Evolutionary conservation across 2,329 filamentous ascomycete species (phyloP).

Genomic region (Drechslerella dactyloides): DNA sequence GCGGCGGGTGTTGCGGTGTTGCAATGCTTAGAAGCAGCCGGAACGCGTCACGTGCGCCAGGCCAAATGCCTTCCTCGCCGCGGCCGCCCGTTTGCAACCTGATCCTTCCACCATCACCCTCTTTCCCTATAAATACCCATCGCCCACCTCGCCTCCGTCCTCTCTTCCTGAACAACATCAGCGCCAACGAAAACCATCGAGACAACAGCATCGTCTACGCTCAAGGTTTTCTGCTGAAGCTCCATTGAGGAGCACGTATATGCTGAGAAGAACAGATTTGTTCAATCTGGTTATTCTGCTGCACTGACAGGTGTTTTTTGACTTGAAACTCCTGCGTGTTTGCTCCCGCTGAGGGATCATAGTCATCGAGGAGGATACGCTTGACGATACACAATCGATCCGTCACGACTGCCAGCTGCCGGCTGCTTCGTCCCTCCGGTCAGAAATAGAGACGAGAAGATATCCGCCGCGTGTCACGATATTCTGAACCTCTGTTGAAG

Average conservation of each 20-base stretch:
- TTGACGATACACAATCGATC: background rate
- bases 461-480: too few species aligned
- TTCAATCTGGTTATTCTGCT: background rate
- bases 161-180: conserved; percentile 10
- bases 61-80: conserved; percentile 7
- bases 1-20: too few species aligned
- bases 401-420: background rate
- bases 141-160: conserved; percentile 36
- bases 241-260: conserved; percentile 11
- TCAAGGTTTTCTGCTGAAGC: conserved; percentile 3
- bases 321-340: background rate
- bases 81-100: conserved; percentile 38
- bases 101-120: conserved; percentile 49
- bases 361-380: too few species aligned
- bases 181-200: background rate
- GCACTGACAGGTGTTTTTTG: background rate
- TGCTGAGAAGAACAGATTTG: background rate
- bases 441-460: background rate
- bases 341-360: background rate
- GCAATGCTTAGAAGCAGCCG: too few species aligned
- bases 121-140: conserved; percentile 50
- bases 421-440: background rate
- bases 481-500: too few species aligned
- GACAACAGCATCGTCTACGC: background rate
- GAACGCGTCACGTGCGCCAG: conserved; percentile 28